Evolutionary conservation across 139 green algal genomes (phyloP), one percentile per base, ranked within the genome.

Genomic region (Auxenochlorella protothecoides): DNA sequence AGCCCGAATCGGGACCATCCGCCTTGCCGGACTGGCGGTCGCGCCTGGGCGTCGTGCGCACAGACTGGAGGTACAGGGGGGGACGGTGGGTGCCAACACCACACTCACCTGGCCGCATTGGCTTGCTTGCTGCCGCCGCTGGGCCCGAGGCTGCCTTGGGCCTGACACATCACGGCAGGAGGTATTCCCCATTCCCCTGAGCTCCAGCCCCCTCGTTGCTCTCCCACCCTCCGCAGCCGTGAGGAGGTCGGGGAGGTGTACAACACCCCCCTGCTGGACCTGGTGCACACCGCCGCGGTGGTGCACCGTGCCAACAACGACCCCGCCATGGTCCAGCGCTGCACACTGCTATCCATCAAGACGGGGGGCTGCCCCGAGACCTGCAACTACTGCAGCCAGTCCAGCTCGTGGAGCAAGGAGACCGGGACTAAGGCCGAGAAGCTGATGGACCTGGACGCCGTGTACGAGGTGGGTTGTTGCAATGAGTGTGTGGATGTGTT

Each of bases 311-410:
- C 89, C 84, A 87, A 96, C 75, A 90, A 97, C 71, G 86, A 97
- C 79, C 90, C 93, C 4, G 72, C 77, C 10, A 95, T 93, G 86
- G 92, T 98, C 10, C 95, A 99, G 76, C 86, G 92, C 60, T 99
- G 95, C 85, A 99, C 94, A 11, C 83, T 99, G 68, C 89, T 99
- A 57, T 91, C 79, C 81, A 96, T 99, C 80, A 99, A 99, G 85
- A 98, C 95, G 4, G 94, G 94, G 15, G 94, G 94, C 60, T 99
- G 94, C 84, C 92, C 94, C 9, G 95, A 99, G 84, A 92, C 91
- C 72, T 99, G 95, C 86, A 90, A 85, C 75, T 99, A 99, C 85
- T 99, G 94, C 84, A 85, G 75, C 57, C 89, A 95, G 79, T 91
- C 78, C 74, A 91, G 79, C 72, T 79, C 83, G 63, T 97, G 89